These are phyloP conservation scores for Heliamphora pulchella DNA, from an alignment of 179 eudicot genomes.

Conservation along the genomic window DNA sequence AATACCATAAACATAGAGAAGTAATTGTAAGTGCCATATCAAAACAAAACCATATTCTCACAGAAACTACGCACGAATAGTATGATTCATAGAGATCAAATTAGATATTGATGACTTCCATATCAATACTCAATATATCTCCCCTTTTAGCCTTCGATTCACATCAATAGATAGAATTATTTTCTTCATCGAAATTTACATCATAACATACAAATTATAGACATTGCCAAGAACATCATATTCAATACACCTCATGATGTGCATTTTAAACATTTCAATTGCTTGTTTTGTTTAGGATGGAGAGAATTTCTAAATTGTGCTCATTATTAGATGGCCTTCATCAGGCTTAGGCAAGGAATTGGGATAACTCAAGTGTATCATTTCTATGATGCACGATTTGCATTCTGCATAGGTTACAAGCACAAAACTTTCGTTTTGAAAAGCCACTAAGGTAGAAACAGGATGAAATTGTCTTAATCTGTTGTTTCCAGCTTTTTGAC, in stretches of 20 bases:
- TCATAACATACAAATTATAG: not conserved
- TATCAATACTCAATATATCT: not conserved
- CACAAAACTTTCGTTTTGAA: not conserved
- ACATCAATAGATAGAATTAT: not conserved
- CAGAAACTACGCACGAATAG: not conserved
- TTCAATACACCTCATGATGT: not conserved
- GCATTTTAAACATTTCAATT: not conserved
- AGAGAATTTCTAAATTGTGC: not conserved
- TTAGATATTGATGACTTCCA: not conserved
- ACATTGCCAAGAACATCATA: not conserved
- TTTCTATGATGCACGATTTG: not conserved
- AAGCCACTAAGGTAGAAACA: not conserved
- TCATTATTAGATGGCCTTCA: not conserved
- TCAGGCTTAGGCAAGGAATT: not conserved
- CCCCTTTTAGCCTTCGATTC: not conserved
- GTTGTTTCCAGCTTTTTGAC: not conserved
- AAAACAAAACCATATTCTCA: not conserved
- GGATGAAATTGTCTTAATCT: not conserved
- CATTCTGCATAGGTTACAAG: not conserved
- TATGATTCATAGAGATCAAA: not conserved
- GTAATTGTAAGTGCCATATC: constrained; percentile 4
- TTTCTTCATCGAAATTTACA: not conserved
- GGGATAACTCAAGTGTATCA: not conserved
- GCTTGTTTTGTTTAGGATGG: not conserved
- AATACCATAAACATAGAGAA: constrained; percentile 16